Evolutionary conservation across 169 alveolate species (phyloP), one percentile per base, ranked within the genome.

Genomic region (Sarcocystis neurona): DNA sequence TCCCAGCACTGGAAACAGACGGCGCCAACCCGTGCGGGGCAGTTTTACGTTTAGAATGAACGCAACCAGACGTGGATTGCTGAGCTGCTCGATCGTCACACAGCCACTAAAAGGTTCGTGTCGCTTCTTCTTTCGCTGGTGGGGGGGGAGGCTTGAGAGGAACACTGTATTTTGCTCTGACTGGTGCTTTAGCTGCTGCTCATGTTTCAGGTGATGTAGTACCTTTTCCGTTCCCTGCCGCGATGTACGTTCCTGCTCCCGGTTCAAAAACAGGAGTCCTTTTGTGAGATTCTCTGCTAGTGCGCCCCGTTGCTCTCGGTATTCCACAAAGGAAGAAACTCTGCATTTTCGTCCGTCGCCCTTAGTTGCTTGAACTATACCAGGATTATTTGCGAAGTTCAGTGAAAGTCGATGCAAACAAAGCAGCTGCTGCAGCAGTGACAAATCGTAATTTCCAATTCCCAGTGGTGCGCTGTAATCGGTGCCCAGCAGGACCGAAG

Each of bases 361-460:
- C n/a, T n/a, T n/a, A n/a, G n/a, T n/a, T n/a, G n/a, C n/a, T n/a
- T n/a, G n/a, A n/a, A n/a, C n/a, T n/a, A n/a, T n/a, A n/a, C n/a
- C n/a, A n/a, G n/a, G n/a, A n/a, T n/a, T 39, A 3, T 39, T 72
- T 30, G 43, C 10, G 34, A 72, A 72, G 8, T 27, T 20, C 27
- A 72, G 82, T 30, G 34, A 34, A 5, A 72, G 82, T 0, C 53
- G 43, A 32, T 72, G 82, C 43, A 30, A 53, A 15, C 56, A 48
- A n/a, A 72, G 82, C 34, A 72, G 47, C 0, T 39, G n/a, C 53
- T 72, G 58, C 20, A 72, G 48, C 10, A 72, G 82, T 5, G 82
- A 72, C 46, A 72, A 72, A 53, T 72, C 82, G 82, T 72, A 72
- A 27, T 72, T 72, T 37, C 82, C 82, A 10, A 72, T 23, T 8